phyloP scores from a whole-genome alignment of 2,329 filamentous ascomycete species.

The Paraphaeosphaeria sporulosa region DNA sequence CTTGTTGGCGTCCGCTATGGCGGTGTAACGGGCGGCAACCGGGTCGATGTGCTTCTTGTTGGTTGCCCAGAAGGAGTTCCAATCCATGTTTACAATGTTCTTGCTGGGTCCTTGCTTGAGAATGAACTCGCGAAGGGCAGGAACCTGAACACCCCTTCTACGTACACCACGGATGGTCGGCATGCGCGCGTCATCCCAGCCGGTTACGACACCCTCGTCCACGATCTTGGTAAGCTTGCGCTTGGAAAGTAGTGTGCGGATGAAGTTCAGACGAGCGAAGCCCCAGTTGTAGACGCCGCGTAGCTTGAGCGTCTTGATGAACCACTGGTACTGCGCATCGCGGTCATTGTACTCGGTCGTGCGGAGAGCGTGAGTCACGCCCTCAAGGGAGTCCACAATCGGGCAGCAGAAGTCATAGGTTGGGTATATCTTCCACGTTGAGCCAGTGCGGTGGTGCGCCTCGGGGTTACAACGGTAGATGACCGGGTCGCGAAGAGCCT shows the following conservation, averaged over 20 bases:
- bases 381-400: conserved; percentile 80
- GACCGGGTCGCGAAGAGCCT: conserved; percentile 94
- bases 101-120: conserved; percentile 83
- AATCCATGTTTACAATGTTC: conserved; percentile 85
- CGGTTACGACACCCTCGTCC: conserved; percentile 76
- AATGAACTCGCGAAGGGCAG: conserved; percentile 83
- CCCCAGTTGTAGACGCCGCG: conserved; percentile 85
- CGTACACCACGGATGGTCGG: conserved; percentile 82
- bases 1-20: conserved; percentile 71
- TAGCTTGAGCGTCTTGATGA: conserved; percentile 75
- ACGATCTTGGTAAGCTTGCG: conserved; percentile 86
- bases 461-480: conserved; percentile 91
- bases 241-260: conserved; percentile 83
- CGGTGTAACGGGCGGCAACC: conserved; percentile 57
- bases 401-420: conserved; percentile 89
- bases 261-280: conserved; percentile 84
- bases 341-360: conserved; percentile 89
- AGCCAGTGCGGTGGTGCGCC: conserved; percentile 79
- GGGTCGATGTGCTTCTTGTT: conserved; percentile 63
- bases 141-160: conserved; percentile 79
- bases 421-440: conserved; percentile 83
- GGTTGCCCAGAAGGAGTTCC: conserved; percentile 68
- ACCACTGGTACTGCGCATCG: conserved; percentile 88
- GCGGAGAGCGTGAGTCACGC: conserved; percentile 81
- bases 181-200: conserved; percentile 89